Evolutionary conservation across 2,329 filamentous ascomycete genomes (phyloP).

Genomic region (Alternaria ethzedia): DNA sequence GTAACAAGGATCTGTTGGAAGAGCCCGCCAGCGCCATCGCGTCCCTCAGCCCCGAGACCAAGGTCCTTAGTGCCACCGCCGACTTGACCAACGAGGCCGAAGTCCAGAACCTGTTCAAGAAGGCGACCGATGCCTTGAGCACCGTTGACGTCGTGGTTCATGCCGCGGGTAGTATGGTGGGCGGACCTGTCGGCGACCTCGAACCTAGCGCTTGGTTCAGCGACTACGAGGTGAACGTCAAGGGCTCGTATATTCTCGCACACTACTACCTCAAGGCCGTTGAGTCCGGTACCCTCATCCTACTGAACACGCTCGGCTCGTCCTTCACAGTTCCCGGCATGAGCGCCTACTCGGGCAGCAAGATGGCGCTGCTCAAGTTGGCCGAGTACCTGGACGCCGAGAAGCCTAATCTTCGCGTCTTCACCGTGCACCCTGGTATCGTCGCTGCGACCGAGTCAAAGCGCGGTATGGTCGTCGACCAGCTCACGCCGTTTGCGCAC

Average conservation of each 20-base stretch:
- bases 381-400: slow-evolving; percentile 28
- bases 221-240: slow-evolving; percentile 26
- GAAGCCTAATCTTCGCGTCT: slow-evolving; percentile 1
- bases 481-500: neutral
- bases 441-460: slow-evolving; percentile 16
- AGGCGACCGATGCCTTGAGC: neutral
- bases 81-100: slow-evolving; percentile 27
- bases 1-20: slow-evolving; percentile 26
- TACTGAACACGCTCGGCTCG: slow-evolving; percentile 6
- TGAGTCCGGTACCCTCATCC: slow-evolving; percentile 25
- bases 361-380: slow-evolving; percentile 28
- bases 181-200: slow-evolving; percentile 13
- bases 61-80: slow-evolving; percentile 24
- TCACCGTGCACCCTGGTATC: slow-evolving; percentile 32
- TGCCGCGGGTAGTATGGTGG: neutral
- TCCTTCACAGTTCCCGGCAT: slow-evolving; percentile 15
- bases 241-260: slow-evolving; percentile 19
- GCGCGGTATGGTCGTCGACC: slow-evolving; percentile 2
- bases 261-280: slow-evolving; percentile 14
- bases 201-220: slow-evolving; percentile 4
- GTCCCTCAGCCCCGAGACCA: slow-evolving; percentile 19
- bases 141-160: neutral
- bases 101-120: slow-evolving; percentile 20
- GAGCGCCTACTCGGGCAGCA: slow-evolving; percentile 27
- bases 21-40: slow-evolving; percentile 18